phyloP scores from a whole-genome alignment of 2,329 filamentous ascomycete species.

The Dactylellina parvicollis region DNA sequence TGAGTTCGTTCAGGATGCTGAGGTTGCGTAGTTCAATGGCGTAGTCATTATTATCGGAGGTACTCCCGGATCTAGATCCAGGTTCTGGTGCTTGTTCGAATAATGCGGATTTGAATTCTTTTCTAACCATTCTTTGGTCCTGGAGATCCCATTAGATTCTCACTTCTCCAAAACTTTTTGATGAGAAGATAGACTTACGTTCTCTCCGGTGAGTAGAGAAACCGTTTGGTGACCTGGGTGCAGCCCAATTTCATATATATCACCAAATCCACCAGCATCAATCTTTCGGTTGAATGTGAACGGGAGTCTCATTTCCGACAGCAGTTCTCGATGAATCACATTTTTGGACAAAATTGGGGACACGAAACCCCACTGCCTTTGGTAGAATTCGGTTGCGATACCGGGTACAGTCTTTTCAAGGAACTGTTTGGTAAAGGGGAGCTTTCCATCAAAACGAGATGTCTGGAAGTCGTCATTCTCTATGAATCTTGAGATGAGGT shows the following conservation, averaged over 20 bases:
- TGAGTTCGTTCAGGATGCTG: conserved; percentile 37
- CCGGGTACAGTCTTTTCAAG: conserved; percentile 4
- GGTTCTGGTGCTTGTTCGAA: background rate
- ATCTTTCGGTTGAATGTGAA: conserved; percentile 13
- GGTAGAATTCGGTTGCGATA: conserved; percentile 5
- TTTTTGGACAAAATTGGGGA: conserved; percentile 35
- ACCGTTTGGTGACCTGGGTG: conserved; percentile 24
- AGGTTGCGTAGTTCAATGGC: conserved; percentile 38
- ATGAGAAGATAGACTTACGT: background rate
- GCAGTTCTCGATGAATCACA: conserved; percentile 29
- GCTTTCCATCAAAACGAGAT: conserved; percentile 15
- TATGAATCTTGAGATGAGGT: conserved; percentile 21
- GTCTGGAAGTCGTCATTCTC: conserved; percentile 12
- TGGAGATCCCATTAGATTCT: background rate
- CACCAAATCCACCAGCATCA: conserved; percentile 29
- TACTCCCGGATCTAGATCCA: conserved; percentile 3
- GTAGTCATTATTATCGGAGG: conserved; percentile 12
- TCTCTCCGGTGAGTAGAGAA: conserved; percentile 7
- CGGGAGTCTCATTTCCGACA: conserved; percentile 5
- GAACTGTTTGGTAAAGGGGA: conserved; percentile 6
- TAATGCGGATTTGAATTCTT: conserved; percentile 30
- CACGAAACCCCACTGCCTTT: conserved; percentile 31
- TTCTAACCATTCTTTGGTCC: conserved; percentile 32
- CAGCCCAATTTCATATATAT: conserved; percentile 30
- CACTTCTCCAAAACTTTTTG: background rate